These are phyloP conservation scores for Jatropha curcas DNA, from an alignment of 345 rosid genomes.

Conservation along the genomic window DNA sequence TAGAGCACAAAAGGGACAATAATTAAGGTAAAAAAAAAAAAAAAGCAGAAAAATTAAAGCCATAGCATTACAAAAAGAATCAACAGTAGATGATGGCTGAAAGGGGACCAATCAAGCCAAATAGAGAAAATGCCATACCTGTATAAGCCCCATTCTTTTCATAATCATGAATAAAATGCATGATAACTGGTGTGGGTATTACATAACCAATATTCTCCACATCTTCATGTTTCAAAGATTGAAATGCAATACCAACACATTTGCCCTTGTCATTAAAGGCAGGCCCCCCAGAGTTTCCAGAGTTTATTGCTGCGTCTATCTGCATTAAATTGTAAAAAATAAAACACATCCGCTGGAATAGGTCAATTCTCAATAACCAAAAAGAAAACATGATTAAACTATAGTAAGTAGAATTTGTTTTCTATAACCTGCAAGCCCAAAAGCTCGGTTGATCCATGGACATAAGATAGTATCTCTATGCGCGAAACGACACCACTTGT, in stretches of 20 bases:
- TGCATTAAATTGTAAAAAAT: too few species aligned
- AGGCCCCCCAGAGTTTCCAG: slow-evolving; percentile 98
- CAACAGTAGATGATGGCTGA: not conserved
- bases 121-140: slow-evolving; percentile 38
- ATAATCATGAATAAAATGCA: slow-evolving; percentile 81
- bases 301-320: slow-evolving; percentile 98
- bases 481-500: slow-evolving; percentile 96
- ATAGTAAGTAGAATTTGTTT: not conserved
- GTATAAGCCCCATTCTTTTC: slow-evolving; percentile 87
- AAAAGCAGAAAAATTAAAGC: slow-evolving; percentile 1
- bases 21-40: slow-evolving; percentile 10
- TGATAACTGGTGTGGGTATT: slow-evolving; percentile 91
- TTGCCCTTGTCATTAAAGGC: slow-evolving; percentile 89
- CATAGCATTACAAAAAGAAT: not conserved
- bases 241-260: slow-evolving; percentile 98
- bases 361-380: slow-evolving; percentile 5
- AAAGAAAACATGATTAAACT: not conserved
- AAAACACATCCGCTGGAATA: not conserved
- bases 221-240: slow-evolving; percentile 91
- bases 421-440: slow-evolving; percentile 76
- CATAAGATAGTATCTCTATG: slow-evolving; percentile 86
- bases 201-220: slow-evolving; percentile 93
- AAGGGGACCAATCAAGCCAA: slow-evolving; percentile 3
- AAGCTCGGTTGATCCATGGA: slow-evolving; percentile 91
- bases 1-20: slow-evolving; percentile 16